Evolutionary conservation across 495 filamentous ascomycete species (phyloP), one percentile per base, ranked within the genome.

Genomic region (Pyronema domesticum): DNA sequence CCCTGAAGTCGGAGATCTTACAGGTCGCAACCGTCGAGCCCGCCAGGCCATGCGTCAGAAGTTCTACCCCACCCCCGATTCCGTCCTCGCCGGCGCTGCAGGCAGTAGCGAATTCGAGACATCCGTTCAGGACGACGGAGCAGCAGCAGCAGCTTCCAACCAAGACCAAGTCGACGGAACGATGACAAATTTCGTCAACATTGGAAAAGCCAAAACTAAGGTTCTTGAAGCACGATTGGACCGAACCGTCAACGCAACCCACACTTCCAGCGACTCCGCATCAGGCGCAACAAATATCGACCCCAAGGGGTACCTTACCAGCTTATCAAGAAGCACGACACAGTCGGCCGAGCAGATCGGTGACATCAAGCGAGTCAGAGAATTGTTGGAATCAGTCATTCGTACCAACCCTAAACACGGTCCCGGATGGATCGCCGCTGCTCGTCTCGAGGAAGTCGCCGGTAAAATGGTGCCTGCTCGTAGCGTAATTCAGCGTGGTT

Each of bases 171-270:
- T 67, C 14, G 86, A 94, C 62, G 89, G 89, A 2, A 89, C 85
- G 3, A 86, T 94, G 76, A 96, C 89, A 13, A 94, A 98, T 64
- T 98, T 98, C 63, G 87, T 88, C n/a, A 82, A 95, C 63, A 95
- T 99, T 57, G 91, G 93, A 63, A 86, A 86, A 36, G 91, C 91
- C 40, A 79, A 89, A 70, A 85, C 94, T 68, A 94, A 89, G 65
- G 89, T 94, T 4, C 76, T 99, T 15, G 78, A 91, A 61, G 91
- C 94, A 9, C 77, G 84, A 51, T 76, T 99, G 7, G 91, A 96
- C 60, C 85, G 93, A 66, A 87, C 87, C 39, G 88, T 86, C 8
- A 73, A 80, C 51, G 82, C 74, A 30, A 72, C 71, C 40, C 79
- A 78, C 9, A 18, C n/a, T 9, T 76, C 77, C 11, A 76, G 76